Conservation (phyloP, 148 eudicot genomes). For the Heliamphora exappendiculata region DNA sequence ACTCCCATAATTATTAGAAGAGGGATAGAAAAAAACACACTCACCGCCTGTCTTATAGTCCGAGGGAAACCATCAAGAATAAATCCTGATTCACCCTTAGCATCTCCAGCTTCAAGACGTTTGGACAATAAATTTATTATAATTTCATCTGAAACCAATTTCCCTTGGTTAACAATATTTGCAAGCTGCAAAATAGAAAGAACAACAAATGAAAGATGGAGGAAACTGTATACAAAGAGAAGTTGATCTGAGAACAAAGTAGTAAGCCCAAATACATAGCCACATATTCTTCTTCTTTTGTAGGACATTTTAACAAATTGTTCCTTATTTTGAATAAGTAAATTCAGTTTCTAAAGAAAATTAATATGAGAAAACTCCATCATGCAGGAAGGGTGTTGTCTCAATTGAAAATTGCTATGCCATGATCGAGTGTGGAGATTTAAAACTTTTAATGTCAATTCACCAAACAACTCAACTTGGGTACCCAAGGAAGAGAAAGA, state of each 20-base stretch:
- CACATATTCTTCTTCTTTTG: neutral
- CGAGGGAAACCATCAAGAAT: slow-evolving; percentile 96
- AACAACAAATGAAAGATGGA: neutral
- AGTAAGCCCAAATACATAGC: neutral
- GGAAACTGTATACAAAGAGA: neutral
- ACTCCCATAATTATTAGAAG: neutral
- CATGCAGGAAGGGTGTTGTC: neutral
- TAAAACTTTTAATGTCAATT: neutral
- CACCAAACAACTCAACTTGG: neutral
- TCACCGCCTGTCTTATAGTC: slow-evolving; percentile 87
- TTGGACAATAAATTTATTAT: slow-evolving; percentile 67
- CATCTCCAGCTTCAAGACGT: slow-evolving; percentile 72
- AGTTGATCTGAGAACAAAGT: neutral
- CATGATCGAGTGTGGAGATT: neutral
- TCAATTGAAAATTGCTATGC: neutral
- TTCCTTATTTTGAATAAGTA: neutral
- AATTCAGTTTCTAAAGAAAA: neutral
- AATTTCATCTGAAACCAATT: slow-evolving; percentile 74
- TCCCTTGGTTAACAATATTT: slow-evolving; percentile 74
- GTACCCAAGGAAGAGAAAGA: neutral
- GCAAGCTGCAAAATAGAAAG: slow-evolving; percentile 50
- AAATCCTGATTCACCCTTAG: slow-evolving; percentile 79
- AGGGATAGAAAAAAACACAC: slow-evolving; percentile 11
- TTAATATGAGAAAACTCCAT: neutral
- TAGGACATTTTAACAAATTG: neutral